Percentiles rank a stretch among this genome's conserved stretches.
Evolutionary conservation across 225 moss, liverwort and hornwort species (phyloP).

Genomic region (Straminergon stramineum): DNA sequence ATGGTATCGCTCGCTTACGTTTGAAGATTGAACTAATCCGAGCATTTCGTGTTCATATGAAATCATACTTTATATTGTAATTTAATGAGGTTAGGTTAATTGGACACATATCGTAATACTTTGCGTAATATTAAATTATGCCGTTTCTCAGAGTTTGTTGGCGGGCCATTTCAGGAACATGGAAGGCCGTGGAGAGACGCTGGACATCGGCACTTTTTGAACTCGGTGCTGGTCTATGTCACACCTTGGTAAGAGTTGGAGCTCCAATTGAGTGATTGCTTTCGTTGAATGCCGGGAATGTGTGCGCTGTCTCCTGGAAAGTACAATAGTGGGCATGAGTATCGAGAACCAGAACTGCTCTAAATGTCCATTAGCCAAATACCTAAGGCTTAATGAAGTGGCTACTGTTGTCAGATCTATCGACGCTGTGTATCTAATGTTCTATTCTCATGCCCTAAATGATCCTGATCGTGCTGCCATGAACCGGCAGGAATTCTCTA

Average conservation of each 20-base stretch:
- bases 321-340: neutral
- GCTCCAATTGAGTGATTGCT: neutral
- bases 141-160: neutral
- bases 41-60: neutral
- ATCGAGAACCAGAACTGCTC: neutral
- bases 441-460: neutral
- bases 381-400: neutral
- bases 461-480: slow-evolving; percentile 6
- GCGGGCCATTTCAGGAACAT: slow-evolving; percentile 24
- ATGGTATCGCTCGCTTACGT: neutral
- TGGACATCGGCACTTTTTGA: slow-evolving; percentile 33
- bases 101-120: neutral
- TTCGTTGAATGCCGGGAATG: neutral
- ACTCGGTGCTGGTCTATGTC: slow-evolving; percentile 43
- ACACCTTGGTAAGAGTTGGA: slow-evolving; percentile 38
- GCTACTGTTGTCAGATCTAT: neutral
- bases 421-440: neutral
- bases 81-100: neutral
- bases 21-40: neutral
- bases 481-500: slow-evolving; percentile 64
- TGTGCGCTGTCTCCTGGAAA: neutral
- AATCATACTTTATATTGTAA: neutral
- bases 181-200: slow-evolving; percentile 22
- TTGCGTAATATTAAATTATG: neutral
- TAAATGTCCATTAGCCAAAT: neutral